These are phyloP conservation scores for Suhomyces pyralidae DNA, from an alignment of 805 yeast genomes.

Conservation along the genomic window DNA sequence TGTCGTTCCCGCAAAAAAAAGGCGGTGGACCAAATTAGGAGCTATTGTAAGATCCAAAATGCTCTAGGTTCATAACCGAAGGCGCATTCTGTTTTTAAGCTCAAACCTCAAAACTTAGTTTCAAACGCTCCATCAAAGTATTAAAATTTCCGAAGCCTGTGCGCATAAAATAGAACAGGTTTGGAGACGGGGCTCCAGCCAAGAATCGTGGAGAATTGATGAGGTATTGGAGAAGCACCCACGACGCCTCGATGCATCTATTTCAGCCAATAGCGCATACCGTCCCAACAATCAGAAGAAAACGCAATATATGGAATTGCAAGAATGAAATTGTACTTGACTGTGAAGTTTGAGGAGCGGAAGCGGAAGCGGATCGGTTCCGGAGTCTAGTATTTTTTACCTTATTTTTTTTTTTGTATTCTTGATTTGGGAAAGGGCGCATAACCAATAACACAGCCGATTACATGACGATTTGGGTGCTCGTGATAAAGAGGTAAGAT, in stretches of 20 bases:
- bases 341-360: neutral
- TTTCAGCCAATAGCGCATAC: neutral
- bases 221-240: no score
- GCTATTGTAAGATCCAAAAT: neutral
- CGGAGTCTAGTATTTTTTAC: neutral
- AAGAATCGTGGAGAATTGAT: neutral
- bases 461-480: neutral
- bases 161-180: neutral
- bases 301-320: neutral
- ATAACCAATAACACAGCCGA: neutral
- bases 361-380: neutral
- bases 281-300: neutral
- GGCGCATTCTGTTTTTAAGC: neutral
- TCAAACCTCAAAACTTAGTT: neutral
- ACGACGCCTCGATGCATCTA: neutral
- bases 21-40: neutral
- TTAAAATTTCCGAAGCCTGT: neutral
- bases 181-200: neutral
- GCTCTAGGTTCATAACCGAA: neutral
- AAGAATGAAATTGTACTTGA: neutral
- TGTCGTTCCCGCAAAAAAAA: neutral
- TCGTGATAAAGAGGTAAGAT: neutral
- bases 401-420: neutral
- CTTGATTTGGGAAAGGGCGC: neutral
- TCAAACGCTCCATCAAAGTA: neutral